Evolutionary conservation across 2,329 filamentous ascomycete species (phyloP), one percentile per base, ranked within the genome.

Genomic region (Fusarium napiforme): DNA sequence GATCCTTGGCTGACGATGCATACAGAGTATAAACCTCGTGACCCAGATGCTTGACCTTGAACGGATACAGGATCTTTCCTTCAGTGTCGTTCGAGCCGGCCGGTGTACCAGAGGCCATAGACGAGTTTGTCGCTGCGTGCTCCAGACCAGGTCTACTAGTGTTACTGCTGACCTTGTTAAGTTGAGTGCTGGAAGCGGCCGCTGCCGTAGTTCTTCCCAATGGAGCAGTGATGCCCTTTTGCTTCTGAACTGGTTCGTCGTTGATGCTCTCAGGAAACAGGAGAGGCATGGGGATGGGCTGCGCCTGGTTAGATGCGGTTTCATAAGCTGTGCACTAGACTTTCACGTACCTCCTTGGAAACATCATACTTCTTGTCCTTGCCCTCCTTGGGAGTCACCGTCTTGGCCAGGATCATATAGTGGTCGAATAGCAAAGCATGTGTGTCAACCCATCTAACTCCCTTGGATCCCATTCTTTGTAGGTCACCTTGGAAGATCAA

Each of bases 371-470:
- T 94, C 83, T 93, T 96, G 60, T 92, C 89, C 53, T 89, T 90
- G 49, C 90, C 88, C 49, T 91, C 89, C 77, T 95, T 94, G 50
- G 91, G 86, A 16, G 88, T 86, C 7, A 91, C 87, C 12, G 94
- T 87, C 85, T 99, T 99, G 43, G 96, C 93, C 49, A 99, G 85
- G 39, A 99, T 95, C 42, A 99, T 88, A 81, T 98, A 99, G 82
- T 99, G 95, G 78, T 99, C 97, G 79, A 99, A 98, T 1, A 99
- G 87, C 50, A 99, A 88, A 5, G 94, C 95, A 80, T 98, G 95
- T 1, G 94, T 97, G 78, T 99, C 96, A 12, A 98, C 91, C 92
- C 96, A 97, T 72, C 92, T 92, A 79, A 98, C 96, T 64, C 95
- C 91, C 80, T 93, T 97, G 47, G 92, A 93, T 62, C 96, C 95